A percentile compares a stretch with the other conserved stretches of the same genome.
These are phyloP conservation scores for Dendrobium nobile DNA, from an alignment of 106 monocot genomes.

Conservation along the genomic window DNA sequence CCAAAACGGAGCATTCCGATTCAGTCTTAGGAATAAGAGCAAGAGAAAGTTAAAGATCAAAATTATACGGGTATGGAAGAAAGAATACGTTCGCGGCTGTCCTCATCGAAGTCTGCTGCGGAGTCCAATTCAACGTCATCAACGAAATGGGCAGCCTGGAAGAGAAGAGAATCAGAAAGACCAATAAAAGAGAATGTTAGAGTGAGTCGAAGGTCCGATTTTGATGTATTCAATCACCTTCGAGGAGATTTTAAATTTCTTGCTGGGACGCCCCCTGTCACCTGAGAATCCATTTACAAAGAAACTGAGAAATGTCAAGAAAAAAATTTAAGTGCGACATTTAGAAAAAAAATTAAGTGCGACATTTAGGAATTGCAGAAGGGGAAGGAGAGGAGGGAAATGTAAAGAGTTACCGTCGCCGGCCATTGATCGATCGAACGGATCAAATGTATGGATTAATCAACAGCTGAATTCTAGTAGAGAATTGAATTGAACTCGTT, in stretches of 20 bases:
- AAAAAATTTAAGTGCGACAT: too few species aligned
- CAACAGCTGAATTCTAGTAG: too few species aligned
- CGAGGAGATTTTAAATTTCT: slow-evolving; percentile 23
- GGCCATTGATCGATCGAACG: too few species aligned
- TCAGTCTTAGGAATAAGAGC: not conserved
- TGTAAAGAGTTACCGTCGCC: too few species aligned
- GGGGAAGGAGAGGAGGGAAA: too few species aligned
- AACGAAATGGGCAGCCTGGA: slow-evolving; percentile 7
- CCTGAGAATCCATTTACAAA: slow-evolving; percentile 7
- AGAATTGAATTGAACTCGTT: too few species aligned
- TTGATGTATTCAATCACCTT: slow-evolving; percentile 11
- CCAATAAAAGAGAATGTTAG: not conserved
- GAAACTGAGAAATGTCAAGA: too few species aligned
- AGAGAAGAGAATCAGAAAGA: not conserved
- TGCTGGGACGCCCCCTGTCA: slow-evolving; percentile 37
- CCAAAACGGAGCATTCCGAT: slow-evolving; percentile 6
- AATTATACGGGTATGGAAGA: not conserved
- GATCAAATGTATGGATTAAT: too few species aligned
- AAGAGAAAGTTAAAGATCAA: not conserved
- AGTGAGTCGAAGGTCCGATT: not conserved
- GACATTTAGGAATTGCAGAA: too few species aligned
- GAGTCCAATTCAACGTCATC: slow-evolving; percentile 45
- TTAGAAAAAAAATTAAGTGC: too few species aligned
- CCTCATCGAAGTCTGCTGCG: slow-evolving; percentile 75
- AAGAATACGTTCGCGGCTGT: slow-evolving; percentile 36